phyloP scores from a whole-genome alignment of 1,284 basidiomycete genomes.

The Irpex lacteus region DNA sequence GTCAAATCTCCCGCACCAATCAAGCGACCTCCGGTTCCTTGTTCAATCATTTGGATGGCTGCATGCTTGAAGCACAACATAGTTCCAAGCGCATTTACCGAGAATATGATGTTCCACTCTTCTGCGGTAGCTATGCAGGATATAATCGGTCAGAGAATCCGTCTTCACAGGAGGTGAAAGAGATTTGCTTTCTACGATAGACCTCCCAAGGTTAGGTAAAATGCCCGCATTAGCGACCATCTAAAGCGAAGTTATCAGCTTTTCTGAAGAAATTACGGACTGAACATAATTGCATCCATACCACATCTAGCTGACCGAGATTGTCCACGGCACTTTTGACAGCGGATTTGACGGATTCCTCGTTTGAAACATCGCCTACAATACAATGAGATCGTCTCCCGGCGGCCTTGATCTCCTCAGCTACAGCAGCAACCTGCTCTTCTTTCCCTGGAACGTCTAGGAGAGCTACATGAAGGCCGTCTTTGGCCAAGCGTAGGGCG shows the following conservation, averaged over 20 bases:
- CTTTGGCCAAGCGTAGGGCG: constrained; percentile 20
- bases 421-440: constrained; percentile 12
- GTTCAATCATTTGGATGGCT: constrained; percentile 28
- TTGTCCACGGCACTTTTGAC: constrained; percentile 19
- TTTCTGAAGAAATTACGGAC: background rate
- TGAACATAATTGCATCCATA: background rate
- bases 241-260: constrained; percentile 9
- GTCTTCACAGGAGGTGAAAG: background rate
- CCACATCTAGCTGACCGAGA: constrained; percentile 21
- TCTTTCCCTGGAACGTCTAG: constrained; percentile 19
- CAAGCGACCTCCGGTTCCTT: constrained; percentile 29
- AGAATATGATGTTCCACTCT: constrained; percentile 6
- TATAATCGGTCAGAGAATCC: background rate
- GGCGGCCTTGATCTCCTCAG: constrained; percentile 14
- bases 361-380: constrained; percentile 17
- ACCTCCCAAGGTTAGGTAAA: constrained; percentile 10
- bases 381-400: constrained; percentile 14
- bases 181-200: constrained; percentile 3
- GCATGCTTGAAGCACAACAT: constrained; percentile 31
- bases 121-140: background rate
- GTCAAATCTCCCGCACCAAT: constrained; percentile 17
- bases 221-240: constrained; percentile 35
- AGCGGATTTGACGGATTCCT: constrained; percentile 18
- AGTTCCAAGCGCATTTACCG: constrained; percentile 30
- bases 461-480: constrained; percentile 22